phyloP scores from a whole-genome alignment of 345 rosid species.

The Melaleuca quinquenervia region DNA sequence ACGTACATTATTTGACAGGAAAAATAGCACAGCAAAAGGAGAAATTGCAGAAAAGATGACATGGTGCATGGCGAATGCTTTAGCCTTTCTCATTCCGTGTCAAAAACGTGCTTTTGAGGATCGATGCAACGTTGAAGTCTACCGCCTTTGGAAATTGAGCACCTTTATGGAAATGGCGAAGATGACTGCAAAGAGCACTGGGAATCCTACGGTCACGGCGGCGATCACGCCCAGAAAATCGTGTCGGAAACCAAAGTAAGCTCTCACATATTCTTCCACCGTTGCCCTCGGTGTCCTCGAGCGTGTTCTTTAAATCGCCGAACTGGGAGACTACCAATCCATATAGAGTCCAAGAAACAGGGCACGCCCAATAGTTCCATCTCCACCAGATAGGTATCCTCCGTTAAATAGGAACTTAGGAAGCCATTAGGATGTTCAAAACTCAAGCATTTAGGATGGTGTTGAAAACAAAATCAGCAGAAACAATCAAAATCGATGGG shows the following conservation, averaged over 20 bases:
- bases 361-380: conserved; percentile 34
- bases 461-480: neutral
- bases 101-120: neutral
- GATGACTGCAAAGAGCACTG: conserved; percentile 12
- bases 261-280: conserved; percentile 5
- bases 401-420: conserved; percentile 2
- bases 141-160: conserved; percentile 15
- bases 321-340: conserved; percentile 26
- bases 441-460: neutral
- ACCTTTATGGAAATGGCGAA: conserved; percentile 11
- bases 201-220: conserved; percentile 7
- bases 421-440: neutral
- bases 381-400: conserved; percentile 35
- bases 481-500: neutral
- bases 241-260: conserved; percentile 10
- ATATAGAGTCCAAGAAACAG: conserved; percentile 24
- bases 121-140: neutral
- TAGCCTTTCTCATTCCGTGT: neutral
- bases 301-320: conserved; percentile 5
- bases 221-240: conserved; percentile 26
- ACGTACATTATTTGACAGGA: neutral
- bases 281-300: conserved; percentile 3
- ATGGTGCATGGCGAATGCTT: neutral
- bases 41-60: neutral
- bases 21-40: neutral